phyloP scores from a whole-genome alignment of 768 basidiomycete species.

The Roridomyces roridus region DNA sequence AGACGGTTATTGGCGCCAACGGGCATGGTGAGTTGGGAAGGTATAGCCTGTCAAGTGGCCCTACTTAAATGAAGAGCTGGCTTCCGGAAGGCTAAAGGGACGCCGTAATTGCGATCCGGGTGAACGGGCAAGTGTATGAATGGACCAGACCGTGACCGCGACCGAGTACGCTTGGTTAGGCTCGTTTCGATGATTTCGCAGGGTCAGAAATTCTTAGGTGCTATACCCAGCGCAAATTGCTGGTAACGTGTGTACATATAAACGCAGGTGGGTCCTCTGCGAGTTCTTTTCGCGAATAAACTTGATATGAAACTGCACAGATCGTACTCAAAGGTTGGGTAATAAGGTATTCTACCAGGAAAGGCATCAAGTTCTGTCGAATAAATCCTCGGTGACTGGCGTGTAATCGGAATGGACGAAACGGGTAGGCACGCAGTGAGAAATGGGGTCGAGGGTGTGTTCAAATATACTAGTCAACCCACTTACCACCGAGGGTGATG shows the following conservation, averaged over 20 bases:
- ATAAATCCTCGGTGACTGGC: too few species aligned
- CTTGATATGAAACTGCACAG: conserved; percentile 2
- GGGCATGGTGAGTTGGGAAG: conserved; percentile 8
- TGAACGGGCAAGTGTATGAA: neutral
- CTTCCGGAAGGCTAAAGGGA: conserved; percentile 5
- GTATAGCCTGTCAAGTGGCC: neutral
- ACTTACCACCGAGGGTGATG: too few species aligned
- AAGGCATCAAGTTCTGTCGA: conserved; percentile 5
- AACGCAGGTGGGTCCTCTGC: conserved; percentile 1
- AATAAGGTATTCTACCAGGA: neutral
- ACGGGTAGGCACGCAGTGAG: neutral
- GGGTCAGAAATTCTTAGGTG: too few species aligned
- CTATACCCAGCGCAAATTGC: too few species aligned
- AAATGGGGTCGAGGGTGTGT: neutral
- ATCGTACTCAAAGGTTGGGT: neutral
- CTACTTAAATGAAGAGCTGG: neutral
- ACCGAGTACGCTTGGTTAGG: too few species aligned
- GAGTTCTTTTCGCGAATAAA: conserved; percentile 13
- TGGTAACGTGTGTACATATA: too few species aligned
- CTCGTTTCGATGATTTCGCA: too few species aligned
- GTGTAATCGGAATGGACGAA: neutral
- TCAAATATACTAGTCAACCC: too few species aligned
- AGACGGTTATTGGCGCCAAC: conserved; percentile 20
- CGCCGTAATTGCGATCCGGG: neutral
- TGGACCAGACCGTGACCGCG: neutral